Conservation (phyloP, 2,329 filamentous ascomycete species). For the Davidsoniella australis region DNA sequence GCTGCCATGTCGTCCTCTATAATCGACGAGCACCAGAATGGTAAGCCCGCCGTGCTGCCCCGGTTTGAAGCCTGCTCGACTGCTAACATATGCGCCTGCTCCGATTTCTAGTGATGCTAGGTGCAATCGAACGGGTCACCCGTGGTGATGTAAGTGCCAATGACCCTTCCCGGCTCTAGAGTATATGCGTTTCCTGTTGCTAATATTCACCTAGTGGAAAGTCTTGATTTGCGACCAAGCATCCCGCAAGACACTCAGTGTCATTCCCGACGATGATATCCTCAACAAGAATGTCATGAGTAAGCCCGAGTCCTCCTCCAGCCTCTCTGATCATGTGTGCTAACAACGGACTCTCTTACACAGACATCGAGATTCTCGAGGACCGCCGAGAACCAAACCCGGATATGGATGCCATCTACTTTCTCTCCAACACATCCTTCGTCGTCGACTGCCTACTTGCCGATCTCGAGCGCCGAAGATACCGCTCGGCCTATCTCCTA, state of each 20-base stretch:
- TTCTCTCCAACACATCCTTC: constrained; percentile 70
- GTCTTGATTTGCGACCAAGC: constrained; percentile 76
- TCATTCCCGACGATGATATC: constrained; percentile 88
- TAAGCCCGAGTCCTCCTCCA: constrained; percentile 28
- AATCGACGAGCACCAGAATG: constrained; percentile 59
- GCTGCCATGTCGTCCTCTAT: constrained; percentile 63
- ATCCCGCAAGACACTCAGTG: constrained; percentile 74
- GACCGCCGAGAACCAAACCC: constrained; percentile 65
- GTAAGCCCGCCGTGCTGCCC: constrained; percentile 15
- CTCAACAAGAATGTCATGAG: constrained; percentile 93
- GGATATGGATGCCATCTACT: constrained; percentile 87
- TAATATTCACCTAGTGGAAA: constrained; percentile 59
- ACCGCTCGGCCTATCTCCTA: constrained; percentile 61
- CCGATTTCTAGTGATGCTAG: constrained; percentile 39
- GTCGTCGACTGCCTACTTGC: constrained; percentile 88
- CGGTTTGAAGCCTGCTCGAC: neutral
- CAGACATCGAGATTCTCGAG: constrained; percentile 91
- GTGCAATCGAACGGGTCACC: constrained; percentile 60
- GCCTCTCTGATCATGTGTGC: neutral
- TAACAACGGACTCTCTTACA: constrained; percentile 13
- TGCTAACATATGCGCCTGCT: constrained; percentile 19
- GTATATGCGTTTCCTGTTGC: neutral
- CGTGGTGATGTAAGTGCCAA: constrained; percentile 52
- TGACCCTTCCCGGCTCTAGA: neutral
- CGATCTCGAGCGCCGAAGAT: constrained; percentile 73